Evolutionary conservation across 2,329 filamentous ascomycete genomes (phyloP).

Genomic region (Sphaerulina vaccinii): DNA sequence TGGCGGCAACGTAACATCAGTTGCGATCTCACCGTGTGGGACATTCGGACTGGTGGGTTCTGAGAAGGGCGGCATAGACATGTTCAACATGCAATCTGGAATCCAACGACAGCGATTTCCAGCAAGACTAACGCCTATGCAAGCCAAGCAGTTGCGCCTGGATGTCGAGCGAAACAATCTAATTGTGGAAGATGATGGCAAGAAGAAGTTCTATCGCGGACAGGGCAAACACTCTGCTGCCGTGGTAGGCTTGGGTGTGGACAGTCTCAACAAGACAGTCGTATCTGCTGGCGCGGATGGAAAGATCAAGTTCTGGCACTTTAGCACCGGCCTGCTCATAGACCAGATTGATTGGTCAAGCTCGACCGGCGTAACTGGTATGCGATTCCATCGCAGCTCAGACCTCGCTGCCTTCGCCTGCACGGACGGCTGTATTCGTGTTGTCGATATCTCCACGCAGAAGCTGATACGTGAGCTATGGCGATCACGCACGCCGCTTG

Average conservation of each 20-base stretch:
- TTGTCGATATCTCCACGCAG: slow-evolving; percentile 87
- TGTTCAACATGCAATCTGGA: slow-evolving; percentile 96
- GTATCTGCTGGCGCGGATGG: slow-evolving; percentile 88
- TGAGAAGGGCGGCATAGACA: slow-evolving; percentile 76
- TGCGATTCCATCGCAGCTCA: slow-evolving; percentile 77
- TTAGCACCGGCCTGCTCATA: slow-evolving; percentile 74
- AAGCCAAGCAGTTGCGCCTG: slow-evolving; percentile 72
- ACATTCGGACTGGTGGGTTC: slow-evolving; percentile 92
- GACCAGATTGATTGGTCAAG: slow-evolving; percentile 82
- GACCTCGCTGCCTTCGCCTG: slow-evolving; percentile 87
- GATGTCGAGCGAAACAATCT: slow-evolving; percentile 44
- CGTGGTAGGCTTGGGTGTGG: slow-evolving; percentile 82
- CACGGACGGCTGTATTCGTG: slow-evolving; percentile 80
- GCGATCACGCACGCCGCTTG: slow-evolving; percentile 56
- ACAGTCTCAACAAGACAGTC: slow-evolving; percentile 82
- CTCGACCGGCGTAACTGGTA: slow-evolving; percentile 71
- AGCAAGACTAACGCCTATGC: slow-evolving; percentile 70
- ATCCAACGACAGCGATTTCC: slow-evolving; percentile 85
- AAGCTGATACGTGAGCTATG: slow-evolving; percentile 91
- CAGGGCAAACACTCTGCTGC: slow-evolving; percentile 75
- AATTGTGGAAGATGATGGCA: slow-evolving; percentile 41
- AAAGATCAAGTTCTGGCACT: slow-evolving; percentile 97
- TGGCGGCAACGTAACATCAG: slow-evolving; percentile 73
- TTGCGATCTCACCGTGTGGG: slow-evolving; percentile 86
- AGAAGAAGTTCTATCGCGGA: slow-evolving; percentile 47